Percentiles rank a stretch among this genome's conserved stretches.
These are phyloP conservation scores for Cyberlindnera japonica DNA, from an alignment of 805 yeast genomes.

Conservation along the genomic window DNA sequence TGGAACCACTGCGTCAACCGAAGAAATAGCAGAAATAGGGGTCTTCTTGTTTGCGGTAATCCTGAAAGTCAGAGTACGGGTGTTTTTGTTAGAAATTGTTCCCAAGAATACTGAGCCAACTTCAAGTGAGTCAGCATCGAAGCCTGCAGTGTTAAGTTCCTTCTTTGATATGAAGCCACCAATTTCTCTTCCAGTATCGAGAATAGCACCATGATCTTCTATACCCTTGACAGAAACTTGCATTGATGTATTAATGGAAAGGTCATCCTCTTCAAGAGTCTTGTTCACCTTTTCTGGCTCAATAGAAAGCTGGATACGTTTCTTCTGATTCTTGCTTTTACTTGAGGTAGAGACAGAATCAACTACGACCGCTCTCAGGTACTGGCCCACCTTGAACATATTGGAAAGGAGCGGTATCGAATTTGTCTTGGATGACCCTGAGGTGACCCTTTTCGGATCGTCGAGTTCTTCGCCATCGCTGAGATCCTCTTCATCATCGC, in stretches of 20 bases:
- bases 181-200: constrained; percentile 62
- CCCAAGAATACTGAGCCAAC: constrained; percentile 72
- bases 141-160: constrained; percentile 44
- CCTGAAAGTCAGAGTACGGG: constrained; percentile 58
- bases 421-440: constrained; percentile 28
- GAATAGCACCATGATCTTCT: constrained; percentile 89
- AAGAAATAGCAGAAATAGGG: constrained; percentile 52
- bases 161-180: constrained; percentile 76
- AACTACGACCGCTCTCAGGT: constrained; percentile 79
- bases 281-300: constrained; percentile 74
- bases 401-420: constrained; percentile 54
- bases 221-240: constrained; percentile 76
- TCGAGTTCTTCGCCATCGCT: constrained; percentile 34
- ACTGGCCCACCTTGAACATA: constrained; percentile 70
- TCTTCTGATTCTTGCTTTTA: constrained; percentile 39
- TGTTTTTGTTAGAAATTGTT: constrained; percentile 47
- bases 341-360: constrained; percentile 43
- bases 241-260: constrained; percentile 54
- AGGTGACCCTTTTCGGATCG: constrained; percentile 14
- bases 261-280: constrained; percentile 58
- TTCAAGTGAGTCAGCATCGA: constrained; percentile 34
- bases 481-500: constrained; percentile 39
- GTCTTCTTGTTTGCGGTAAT: constrained; percentile 44
- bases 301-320: constrained; percentile 64
- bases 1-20: constrained; percentile 79